Percentiles rank a stretch among this genome's conserved stretches.
Evolutionary conservation across 306 rosid species (phyloP).

Genomic region (Pachyrhizus erosus): DNA sequence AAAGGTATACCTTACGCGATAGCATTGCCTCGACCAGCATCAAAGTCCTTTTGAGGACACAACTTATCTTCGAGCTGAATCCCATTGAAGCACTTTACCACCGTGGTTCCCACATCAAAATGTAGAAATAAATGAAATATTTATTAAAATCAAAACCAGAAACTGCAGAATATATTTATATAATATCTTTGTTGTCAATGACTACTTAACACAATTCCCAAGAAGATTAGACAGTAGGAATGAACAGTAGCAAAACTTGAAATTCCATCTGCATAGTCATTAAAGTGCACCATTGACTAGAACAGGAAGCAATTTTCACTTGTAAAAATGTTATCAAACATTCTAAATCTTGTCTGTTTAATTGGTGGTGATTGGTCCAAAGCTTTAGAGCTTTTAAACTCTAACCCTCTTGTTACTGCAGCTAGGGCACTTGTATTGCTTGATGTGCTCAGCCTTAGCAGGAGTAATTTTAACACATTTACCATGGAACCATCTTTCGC

Average conservation of each 20-base stretch:
- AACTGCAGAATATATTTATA: conserved; percentile 49
- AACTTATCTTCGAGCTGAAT: conserved; percentile 1
- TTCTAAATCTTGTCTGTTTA: conserved; percentile 54
- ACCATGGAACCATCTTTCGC: conserved; percentile 95
- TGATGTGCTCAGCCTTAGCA: conserved; percentile 94
- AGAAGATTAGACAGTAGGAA: conserved; percentile 57
- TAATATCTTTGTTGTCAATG: conserved; percentile 55
- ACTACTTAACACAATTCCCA: conserved; percentile 65
- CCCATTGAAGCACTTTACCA: conserved; percentile 14
- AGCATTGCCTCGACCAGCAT: conserved; percentile 22
- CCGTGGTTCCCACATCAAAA: conserved; percentile 7
- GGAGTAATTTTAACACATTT: conserved; percentile 94
- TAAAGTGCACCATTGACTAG: conserved; percentile 69
- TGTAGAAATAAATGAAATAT: conserved; percentile 38
- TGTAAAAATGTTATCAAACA: conserved; percentile 59
- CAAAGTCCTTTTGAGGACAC: conserved; percentile 22
- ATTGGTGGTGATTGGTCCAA: conserved; percentile 43
- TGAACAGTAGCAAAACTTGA: conserved; percentile 75
- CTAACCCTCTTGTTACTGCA: conserved; percentile 93
- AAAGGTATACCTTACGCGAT: conserved; percentile 22
- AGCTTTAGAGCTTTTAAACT: conserved; percentile 58
- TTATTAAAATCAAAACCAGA: conserved; percentile 44
- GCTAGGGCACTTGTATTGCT: conserved; percentile 94
- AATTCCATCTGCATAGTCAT: conserved; percentile 67
- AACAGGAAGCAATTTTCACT: conserved; percentile 59